Base-by-base conservation (phyloP, 1,284 basidiomycete species). In the Dichomitus squalens region DNA sequence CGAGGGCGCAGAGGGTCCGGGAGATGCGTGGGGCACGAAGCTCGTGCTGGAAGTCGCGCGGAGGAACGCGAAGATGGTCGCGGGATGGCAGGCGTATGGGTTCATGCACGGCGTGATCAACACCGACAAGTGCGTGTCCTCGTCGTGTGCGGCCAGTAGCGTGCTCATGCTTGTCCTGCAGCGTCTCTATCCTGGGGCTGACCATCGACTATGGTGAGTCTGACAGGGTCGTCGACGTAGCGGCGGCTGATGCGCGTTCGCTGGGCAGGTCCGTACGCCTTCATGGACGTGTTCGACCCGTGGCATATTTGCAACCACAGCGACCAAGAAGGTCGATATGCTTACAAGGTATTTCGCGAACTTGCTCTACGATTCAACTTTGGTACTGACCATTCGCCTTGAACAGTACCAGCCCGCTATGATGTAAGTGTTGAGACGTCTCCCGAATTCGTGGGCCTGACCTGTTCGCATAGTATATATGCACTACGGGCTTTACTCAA, bases 21-120 rank as follows among this genome's bases (percentile, higher is more conserved):
- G 80, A 21, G 77, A 80, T 53, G 79, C 79, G 36, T 93, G 85
- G 90, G 92, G 80, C 3, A 79, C 79, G 68, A 80, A 82, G 48
- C 77, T 97, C 46, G 82, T 96, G 2, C 73, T 87, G 57, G 93
- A 96, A 64, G 85, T 87, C 0, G 87, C 93, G 14, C 82, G 79
- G 68, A 77, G 93, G 66, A 98, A 97, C 67, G 96, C 93, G 35
- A 78, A 77, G 68, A 98, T 96, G 85, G 92, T 95, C 0, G 96
- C 93, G 2, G 87, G 81, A 2, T 98, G 96, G 96, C 96, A 98
- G 74, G 90, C 85, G 7, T 93, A 93, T 72, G 93, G 93, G 0
- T 96, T 93, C 71, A 95, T 95, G 90, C 89, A 92, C 66, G 90
- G 90, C 0, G 96, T 98, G n/a, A 92, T 98, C 67, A 98, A 98